phyloP scores from a whole-genome alignment of 1,139 yeast genomes.

The Candida sojae region DNA sequence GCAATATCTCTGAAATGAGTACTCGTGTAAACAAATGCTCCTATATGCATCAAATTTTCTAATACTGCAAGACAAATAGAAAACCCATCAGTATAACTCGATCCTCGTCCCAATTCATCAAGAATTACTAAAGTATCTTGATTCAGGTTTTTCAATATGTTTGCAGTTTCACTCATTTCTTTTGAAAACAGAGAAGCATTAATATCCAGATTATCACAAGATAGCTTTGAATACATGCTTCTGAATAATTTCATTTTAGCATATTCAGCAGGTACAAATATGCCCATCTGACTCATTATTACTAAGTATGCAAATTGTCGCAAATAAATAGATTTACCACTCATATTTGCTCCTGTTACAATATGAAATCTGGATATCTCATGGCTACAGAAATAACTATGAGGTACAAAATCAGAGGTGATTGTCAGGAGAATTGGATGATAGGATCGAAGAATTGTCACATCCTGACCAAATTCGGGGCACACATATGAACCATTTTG shows the following conservation, averaged over 20 bases:
- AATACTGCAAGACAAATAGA: conserved; percentile 38
- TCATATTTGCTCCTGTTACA: conserved; percentile 53
- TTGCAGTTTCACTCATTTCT: conserved; percentile 51
- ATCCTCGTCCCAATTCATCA: conserved; percentile 56
- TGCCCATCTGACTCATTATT: conserved; percentile 53
- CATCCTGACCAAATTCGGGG: conserved; percentile 32
- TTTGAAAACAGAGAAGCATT: conserved; percentile 48
- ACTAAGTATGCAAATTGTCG: conserved; percentile 47
- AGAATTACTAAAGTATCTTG: conserved; percentile 41
- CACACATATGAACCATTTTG: conserved; percentile 24
- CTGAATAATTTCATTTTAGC: conserved; percentile 41
- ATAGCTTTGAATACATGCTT: conserved; percentile 45
- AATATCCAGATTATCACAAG: conserved; percentile 40
- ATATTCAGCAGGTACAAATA: conserved; percentile 50
- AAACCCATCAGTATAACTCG: conserved; percentile 43
- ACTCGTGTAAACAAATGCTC: conserved; percentile 31
- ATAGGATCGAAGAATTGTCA: conserved; percentile 32
- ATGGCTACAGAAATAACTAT: conserved; percentile 33
- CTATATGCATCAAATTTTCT: conserved; percentile 25
- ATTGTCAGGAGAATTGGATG: conserved; percentile 41
- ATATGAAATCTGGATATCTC: conserved; percentile 41
- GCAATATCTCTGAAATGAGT: conserved; percentile 44
- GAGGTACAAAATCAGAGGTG: conserved; percentile 30
- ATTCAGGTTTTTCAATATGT: conserved; percentile 33
- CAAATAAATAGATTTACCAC: conserved; percentile 54